A percentile compares a stretch with the other conserved stretches of the same genome.
Conservation (phyloP, 139 green algal species). For the Pseudopediastrum boryanum region DNA sequence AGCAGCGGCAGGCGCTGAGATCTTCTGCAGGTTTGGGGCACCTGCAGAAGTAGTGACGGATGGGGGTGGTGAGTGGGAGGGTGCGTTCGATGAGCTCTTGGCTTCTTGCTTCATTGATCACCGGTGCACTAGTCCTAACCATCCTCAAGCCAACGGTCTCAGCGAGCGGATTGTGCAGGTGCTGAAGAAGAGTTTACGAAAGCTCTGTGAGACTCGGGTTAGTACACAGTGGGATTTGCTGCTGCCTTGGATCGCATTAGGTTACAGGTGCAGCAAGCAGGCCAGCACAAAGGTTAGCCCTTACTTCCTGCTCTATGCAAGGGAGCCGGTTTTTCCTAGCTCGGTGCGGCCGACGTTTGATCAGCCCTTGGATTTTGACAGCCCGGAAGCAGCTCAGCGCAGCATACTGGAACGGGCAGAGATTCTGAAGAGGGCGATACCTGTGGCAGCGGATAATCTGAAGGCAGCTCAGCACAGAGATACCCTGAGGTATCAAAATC, state of each 20-base stretch:
- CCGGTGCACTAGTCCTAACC: background rate
- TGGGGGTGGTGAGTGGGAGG: constrained; percentile 10
- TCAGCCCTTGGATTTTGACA: background rate
- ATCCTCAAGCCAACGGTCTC: constrained; percentile 21
- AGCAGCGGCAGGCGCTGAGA: background rate
- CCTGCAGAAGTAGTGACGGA: constrained; percentile 16
- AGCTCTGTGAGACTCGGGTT: background rate
- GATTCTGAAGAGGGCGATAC: background rate
- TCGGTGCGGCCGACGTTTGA: constrained; percentile 4
- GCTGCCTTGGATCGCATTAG: constrained; percentile 9
- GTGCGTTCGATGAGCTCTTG: background rate
- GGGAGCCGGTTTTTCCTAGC: constrained; percentile 8
- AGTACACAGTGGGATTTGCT: constrained; percentile 9
- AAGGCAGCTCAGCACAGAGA: constrained; percentile 24
- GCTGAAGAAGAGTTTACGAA: background rate
- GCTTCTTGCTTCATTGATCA: constrained; percentile 8
- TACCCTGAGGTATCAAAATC: background rate
- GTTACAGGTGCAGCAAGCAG: constrained; percentile 29
- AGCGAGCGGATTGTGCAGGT: constrained; percentile 24
- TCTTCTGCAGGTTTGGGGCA: background rate
- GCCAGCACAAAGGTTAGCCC: constrained; percentile 7
- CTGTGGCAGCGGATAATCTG: constrained; percentile 7
- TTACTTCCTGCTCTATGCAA: constrained; percentile 33
- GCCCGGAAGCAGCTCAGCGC: background rate
- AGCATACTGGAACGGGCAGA: constrained; percentile 8